These are phyloP conservation scores for Xerocomus spinulosus DNA, from an alignment of 768 basidiomycete species.

Conservation along the genomic window DNA sequence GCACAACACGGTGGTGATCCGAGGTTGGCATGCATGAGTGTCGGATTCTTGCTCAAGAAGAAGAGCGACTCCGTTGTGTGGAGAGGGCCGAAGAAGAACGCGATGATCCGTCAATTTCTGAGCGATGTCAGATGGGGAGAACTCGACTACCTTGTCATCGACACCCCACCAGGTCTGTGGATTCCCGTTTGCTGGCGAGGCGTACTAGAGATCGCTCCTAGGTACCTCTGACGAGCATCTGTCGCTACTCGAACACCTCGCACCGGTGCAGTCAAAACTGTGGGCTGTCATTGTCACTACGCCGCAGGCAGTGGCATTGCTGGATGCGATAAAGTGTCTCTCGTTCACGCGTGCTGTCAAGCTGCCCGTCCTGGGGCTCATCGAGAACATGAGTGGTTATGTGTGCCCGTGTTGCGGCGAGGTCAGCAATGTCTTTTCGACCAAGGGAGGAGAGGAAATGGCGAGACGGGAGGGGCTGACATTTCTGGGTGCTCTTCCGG, in stretches of 20 bases:
- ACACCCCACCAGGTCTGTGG: constrained; percentile 89
- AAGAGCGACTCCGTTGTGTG: constrained; percentile 93
- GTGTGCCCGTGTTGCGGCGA: constrained; percentile 97
- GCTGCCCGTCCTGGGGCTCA: constrained; percentile 82
- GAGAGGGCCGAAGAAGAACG: constrained; percentile 98
- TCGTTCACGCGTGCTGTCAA: constrained; percentile 89
- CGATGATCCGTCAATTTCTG: constrained; percentile 95
- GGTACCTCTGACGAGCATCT: constrained; percentile 99
- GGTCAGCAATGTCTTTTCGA: constrained; percentile 91
- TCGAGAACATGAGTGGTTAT: constrained; percentile 99
- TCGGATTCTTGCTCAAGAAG: constrained; percentile 89
- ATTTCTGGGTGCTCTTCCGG: constrained; percentile 87
- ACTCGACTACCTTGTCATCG: constrained; percentile 87
- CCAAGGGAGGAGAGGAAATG: constrained; percentile 88
- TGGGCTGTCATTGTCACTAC: constrained; percentile 93
- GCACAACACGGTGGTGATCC: constrained; percentile 45
- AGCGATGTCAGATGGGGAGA: constrained; percentile 95
- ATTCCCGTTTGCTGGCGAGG: constrained; percentile 1
- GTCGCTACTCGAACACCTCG: constrained; percentile 89
- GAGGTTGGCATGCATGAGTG: constrained; percentile 90
- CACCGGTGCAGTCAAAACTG: constrained; percentile 72
- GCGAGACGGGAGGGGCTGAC: constrained; percentile 65
- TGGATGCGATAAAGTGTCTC: constrained; percentile 94
- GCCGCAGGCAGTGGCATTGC: constrained; percentile 92
- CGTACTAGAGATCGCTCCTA: constrained; percentile 30